A percentile compares a stretch with the other conserved stretches of the same genome.
Evolutionary conservation across 495 filamentous ascomycete genomes (phyloP).

Genomic region (Collariella sp.): DNA sequence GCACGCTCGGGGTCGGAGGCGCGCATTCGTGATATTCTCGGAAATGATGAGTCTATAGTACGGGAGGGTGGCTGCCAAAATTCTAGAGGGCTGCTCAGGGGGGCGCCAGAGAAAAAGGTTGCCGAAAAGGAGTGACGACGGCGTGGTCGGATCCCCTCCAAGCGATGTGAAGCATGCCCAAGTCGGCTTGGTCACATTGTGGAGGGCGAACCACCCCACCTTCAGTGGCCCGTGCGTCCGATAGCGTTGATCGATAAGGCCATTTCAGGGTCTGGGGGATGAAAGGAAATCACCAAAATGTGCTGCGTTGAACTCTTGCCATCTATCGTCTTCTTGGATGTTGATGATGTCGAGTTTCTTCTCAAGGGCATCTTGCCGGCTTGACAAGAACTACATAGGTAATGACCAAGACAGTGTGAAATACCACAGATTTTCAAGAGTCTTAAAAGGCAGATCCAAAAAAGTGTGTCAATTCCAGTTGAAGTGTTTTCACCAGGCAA

Average conservation of each 20-base stretch:
- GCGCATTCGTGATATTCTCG: background rate
- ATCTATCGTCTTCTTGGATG: no score
- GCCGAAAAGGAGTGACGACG: background rate
- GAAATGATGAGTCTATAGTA: background rate
- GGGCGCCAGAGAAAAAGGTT: background rate
- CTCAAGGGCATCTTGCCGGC: no score
- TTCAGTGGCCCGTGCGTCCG: slow-evolving; percentile 8
- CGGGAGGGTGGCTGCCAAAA: background rate
- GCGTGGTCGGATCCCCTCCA: background rate
- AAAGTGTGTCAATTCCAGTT: no score
- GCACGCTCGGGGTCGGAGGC: background rate
- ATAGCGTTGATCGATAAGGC: slow-evolving; percentile 1
- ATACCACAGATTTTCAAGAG: no score
- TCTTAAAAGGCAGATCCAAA: no score
- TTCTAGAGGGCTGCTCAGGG: background rate
- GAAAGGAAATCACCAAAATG: no score
- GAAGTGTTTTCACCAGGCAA: no score
- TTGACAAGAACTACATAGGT: no score
- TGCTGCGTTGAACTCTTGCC: no score
- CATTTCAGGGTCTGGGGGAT: background rate
- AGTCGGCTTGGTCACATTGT: slow-evolving; percentile 5
- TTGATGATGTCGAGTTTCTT: background rate
- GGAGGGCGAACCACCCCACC: slow-evolving; percentile 10
- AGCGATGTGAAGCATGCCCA: background rate
- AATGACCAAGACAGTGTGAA: no score